These are phyloP conservation scores for Microbotryum saponariae DNA, from an alignment of 1,284 basidiomycete species.

Conservation along the genomic window DNA sequence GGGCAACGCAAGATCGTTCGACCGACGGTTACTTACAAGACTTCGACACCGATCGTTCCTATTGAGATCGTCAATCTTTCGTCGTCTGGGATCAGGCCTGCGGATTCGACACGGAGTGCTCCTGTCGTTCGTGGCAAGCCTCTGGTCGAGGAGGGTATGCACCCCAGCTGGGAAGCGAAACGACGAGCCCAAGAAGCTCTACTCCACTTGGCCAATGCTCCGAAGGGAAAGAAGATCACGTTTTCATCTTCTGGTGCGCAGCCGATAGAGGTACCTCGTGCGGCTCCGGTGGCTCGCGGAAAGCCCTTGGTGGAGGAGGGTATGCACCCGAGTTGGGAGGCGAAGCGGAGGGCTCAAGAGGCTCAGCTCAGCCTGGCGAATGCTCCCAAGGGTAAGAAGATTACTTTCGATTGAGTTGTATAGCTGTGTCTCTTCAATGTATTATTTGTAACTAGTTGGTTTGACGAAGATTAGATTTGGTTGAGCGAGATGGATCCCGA, in stretches of 20 bases:
- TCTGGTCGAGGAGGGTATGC: conserved; percentile 50
- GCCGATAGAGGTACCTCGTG: too few species aligned
- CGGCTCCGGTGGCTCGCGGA: not conserved
- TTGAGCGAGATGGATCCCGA: too few species aligned
- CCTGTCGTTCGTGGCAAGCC: conserved; percentile 27
- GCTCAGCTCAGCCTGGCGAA: conserved; percentile 38
- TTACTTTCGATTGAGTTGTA: conserved; percentile 40
- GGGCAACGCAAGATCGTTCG: conserved; percentile 6
- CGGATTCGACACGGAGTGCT: conserved; percentile 10
- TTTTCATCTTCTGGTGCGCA: conserved; percentile 34
- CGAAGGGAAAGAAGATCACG: conserved; percentile 47
- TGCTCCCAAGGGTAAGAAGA: conserved; percentile 45
- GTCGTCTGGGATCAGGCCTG: conserved; percentile 13
- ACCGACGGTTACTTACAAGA: conserved; percentile 1
- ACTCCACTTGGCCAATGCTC: conserved; percentile 32
- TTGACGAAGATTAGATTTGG: too few species aligned
- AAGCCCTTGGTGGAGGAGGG: conserved; percentile 43
- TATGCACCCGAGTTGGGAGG: conserved; percentile 88
- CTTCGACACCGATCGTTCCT: conserved; percentile 2
- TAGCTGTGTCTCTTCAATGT: too few species aligned
- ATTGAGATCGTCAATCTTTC: conserved; percentile 1
- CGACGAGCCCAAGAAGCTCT: conserved; percentile 59
- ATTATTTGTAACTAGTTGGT: too few species aligned
- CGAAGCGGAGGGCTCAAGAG: conserved; percentile 69
- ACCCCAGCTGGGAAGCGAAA: conserved; percentile 95